Evolutionary conservation across 495 filamentous ascomycete genomes (phyloP).

Genomic region (Aspergillus diversus): DNA sequence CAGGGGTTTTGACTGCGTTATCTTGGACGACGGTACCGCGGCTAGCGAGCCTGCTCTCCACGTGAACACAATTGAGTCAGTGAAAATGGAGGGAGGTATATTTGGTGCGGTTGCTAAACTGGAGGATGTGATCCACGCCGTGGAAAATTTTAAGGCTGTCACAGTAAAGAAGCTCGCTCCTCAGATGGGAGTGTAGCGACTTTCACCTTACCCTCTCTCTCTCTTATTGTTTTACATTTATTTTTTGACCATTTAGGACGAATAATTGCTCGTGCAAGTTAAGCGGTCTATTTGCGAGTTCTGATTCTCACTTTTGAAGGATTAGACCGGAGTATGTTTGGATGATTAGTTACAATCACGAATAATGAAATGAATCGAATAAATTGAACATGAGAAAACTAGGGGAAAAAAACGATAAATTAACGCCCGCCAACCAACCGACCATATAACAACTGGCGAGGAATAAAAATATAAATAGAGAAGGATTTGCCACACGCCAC

Average conservation of each 20-base stretch:
- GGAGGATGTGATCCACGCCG: slow-evolving; percentile 53
- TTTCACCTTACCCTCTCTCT: slow-evolving; percentile 2
- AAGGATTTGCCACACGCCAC: no score
- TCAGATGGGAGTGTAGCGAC: slow-evolving; percentile 38
- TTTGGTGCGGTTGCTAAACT: slow-evolving; percentile 56
- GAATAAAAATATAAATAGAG: no score
- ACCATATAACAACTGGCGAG: neutral
- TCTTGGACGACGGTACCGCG: slow-evolving; percentile 57
- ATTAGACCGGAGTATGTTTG: slow-evolving; percentile 6
- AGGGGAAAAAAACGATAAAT: slow-evolving; percentile 3
- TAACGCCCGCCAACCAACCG: neutral
- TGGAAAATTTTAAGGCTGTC: slow-evolving; percentile 48
- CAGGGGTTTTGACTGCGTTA: slow-evolving; percentile 71
- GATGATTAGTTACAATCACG: neutral
- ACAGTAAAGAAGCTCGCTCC: slow-evolving; percentile 52
- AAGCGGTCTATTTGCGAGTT: slow-evolving; percentile 9
- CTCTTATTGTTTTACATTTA: slow-evolving; percentile 1
- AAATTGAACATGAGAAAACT: neutral
- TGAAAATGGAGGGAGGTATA: slow-evolving; percentile 63
- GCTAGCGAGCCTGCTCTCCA: slow-evolving; percentile 55
- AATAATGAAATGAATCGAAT: slow-evolving; percentile 7
- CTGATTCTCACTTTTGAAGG: neutral
- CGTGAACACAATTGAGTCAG: slow-evolving; percentile 51
- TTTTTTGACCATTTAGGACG: slow-evolving; percentile 5
- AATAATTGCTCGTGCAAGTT: slow-evolving; percentile 5